Base-by-base conservation (phyloP, 768 basidiomycete genomes). In the Naganishia friedmannii region DNA sequence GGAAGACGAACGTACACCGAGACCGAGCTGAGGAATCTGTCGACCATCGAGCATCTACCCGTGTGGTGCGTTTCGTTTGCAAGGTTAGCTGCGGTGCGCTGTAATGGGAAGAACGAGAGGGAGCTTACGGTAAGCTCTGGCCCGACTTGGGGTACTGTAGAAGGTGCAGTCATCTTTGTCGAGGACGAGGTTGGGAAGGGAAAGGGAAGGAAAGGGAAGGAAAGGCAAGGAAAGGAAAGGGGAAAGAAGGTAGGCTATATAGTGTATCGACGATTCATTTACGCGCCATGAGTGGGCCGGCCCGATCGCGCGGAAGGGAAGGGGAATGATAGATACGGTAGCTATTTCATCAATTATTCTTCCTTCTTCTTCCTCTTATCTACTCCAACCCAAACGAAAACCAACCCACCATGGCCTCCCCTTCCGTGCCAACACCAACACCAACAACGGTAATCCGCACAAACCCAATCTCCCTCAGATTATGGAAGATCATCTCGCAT, bases 401-500 rank as follows among this genome's bases (percentile, higher is more conserved):
- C 12, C 12, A 42, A 42, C 9, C 15, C 7, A 42, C 7, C 42
- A 42, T 42, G 42, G 23, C 32, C 23, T 46, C 46, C 46, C 34
- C 65, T 7, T 3, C 66, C 23, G 3, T 28, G 13, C 65, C 29
- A 21, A 45, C 51, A 46, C 53, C 31, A 19, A 12, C 21, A 37
- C 9, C 56, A 6, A 28, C 37, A 13, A 1, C 26, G 26, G 29
- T 12, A 45, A 28, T 31, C 28, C 51, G 66, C 19, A 63, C 19
- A 56, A 66, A 68, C 53, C 37, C 58, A n/a, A 53, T 73, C 65
- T 53, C 66, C 6, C 32, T 90, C 0, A 85, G 93, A 13, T 83
- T 95, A n/a, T 93, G 92, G 81, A 96, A 96, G 81, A 89, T 94
- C 71, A 84, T 95, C 42, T 89, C 89, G 1, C 89, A 86, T 58